Evolutionary conservation across 768 basidiomycete genomes (phyloP), one percentile per base, ranked within the genome.

Genomic region (Boletus rex-veris): DNA sequence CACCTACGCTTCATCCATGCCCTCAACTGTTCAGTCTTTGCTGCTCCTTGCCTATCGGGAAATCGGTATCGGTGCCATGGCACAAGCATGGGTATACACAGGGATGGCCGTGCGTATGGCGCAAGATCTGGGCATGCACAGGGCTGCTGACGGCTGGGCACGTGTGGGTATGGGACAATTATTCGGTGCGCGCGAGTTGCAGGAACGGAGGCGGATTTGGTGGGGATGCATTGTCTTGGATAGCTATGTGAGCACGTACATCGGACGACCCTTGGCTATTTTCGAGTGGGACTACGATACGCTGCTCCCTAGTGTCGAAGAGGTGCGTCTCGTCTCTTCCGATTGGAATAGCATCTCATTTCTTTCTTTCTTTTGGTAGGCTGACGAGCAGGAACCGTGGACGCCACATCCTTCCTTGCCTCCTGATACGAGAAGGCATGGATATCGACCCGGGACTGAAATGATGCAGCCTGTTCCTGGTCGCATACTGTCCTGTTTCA

Each of bases 91-190:
- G 92, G 79, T 84, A 10, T 91, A 87, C 64, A 80, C 85, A 18
- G 91, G 92, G 11, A 89, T 91, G 86, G 91, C 88, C 0, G 85
- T 94, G 36, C 80, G 92, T n/a, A 92, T 94, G 90, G 90, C 90
- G 15, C 90, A 91, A 70, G 90, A 92, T 69, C 69, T 92, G 50
- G 90, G 90, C 8, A 81, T 92, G 80, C 90, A 92, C 63, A 80
- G 88, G 35, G 80, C 78, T 58, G 87, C 91, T 30, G 90, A 92
- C 64, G 82, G 84, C 28, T 92, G 90, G 90, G 79, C 80, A 18
- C 71, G 84, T 26, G 80, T 67, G 51, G 81, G 75, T 15, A 75
- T 83, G 50, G 84, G 84, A 0, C 66, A 58, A 45, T 60, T 91
- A 40, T 90, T 91, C 63, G 76, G 74, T 2, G 71, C 73, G 49